Percentiles rank a stretch among this genome's conserved stretches.
These are phyloP conservation scores for Trichophyton mentagrophytes DNA, from an alignment of 2,329 filamentous ascomycete species.

Conservation along the genomic window DNA sequence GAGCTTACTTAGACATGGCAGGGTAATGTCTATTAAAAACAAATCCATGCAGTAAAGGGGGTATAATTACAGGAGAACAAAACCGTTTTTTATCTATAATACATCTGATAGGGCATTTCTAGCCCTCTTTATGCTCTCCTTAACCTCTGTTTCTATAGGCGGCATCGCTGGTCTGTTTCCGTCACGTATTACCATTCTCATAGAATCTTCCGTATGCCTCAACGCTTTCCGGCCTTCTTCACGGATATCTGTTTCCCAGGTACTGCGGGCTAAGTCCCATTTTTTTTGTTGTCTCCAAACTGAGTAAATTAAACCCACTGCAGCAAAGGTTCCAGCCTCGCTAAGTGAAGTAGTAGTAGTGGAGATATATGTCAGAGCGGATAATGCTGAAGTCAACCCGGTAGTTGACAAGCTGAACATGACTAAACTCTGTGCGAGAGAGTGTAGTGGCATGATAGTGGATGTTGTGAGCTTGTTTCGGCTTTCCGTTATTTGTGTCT, in stretches of 20 bases:
- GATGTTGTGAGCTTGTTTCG: constrained; percentile 54
- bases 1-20: constrained; percentile 23
- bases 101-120: constrained; percentile 34
- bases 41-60: constrained; percentile 4
- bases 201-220: constrained; percentile 39
- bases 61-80: constrained; percentile 7
- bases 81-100: constrained; percentile 14
- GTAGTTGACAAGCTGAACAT: constrained; percentile 64
- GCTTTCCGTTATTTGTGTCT: constrained; percentile 57
- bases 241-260: constrained; percentile 41
- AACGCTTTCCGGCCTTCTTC: constrained; percentile 47
- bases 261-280: constrained; percentile 43
- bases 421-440: constrained; percentile 60
- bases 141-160: constrained; percentile 29
- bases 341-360: constrained; percentile 40
- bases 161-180: constrained; percentile 30
- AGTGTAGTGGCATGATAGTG: constrained; percentile 58
- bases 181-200: constrained; percentile 36
- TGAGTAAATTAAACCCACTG: constrained; percentile 46
- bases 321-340: constrained; percentile 47
- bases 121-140: constrained; percentile 35
- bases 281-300: constrained; percentile 45
- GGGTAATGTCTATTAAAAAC: not conserved
- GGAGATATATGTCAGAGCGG: constrained; percentile 44
- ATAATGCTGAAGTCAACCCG: constrained; percentile 46